Evolutionary conservation across 2,329 filamentous ascomycete species (phyloP), one percentile per base, ranked within the genome.

Genomic region (Nemania serpens): DNA sequence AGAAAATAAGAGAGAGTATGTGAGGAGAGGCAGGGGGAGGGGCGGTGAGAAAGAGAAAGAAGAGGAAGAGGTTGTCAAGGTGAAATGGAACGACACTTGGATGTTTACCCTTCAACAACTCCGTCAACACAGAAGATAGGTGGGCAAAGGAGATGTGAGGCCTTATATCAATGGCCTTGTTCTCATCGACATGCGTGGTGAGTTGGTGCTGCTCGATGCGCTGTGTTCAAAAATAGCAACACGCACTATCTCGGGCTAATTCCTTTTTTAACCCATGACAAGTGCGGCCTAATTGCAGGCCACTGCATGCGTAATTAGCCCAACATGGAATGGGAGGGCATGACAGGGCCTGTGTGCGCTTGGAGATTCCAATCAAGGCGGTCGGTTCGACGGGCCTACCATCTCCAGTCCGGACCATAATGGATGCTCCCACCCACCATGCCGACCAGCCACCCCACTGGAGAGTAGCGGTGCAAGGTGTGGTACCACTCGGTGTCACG

Each of bases 91-190:
- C 78, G 75, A 83, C 80, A 83, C 81, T 81, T 80, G 77, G 76
- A 80, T 77, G 75, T 74, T 71, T 73, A 70, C 73, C 73, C 73
- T 73, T 74, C 75, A 77, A 78, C 75, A 77, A 78, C 75, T 73
- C 74, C 76, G 77, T 78, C 73, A 75, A 76, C 69, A 71, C 74
- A 74, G 69, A 71, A 75, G 75, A 75, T 71, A 73, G 65, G 71
- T 68, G 68, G 73, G 70, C 72, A 74, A 75, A 77, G 77, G 76
- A 79, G 75, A 77, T 75, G 76, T 76, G 79, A 80, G 80, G 81
- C 76, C 82, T 85, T 85, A 85, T 85, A 85, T 83, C 25, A 77
- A 75, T 80, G 78, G 80, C 76, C 78, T 76, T 73, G 71, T 73
- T 73, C 71, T 71, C 74, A 69, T 74, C 69, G 77, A 69, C 79